Evolutionary conservation across 169 alveolate species (phyloP).

Genomic region (Plasmodium inui): DNA sequence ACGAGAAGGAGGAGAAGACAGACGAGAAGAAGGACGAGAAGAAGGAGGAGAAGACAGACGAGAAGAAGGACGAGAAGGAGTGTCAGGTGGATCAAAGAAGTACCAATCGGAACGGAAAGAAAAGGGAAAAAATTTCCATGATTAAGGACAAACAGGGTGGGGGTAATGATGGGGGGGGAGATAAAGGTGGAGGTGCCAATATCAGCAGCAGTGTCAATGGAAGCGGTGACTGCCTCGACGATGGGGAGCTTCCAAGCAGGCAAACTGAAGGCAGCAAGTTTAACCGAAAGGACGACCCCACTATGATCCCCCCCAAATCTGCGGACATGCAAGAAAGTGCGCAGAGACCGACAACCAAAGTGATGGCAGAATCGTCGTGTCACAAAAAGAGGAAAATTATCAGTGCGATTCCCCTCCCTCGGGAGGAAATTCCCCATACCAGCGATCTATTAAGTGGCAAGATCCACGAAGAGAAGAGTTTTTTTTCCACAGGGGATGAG

Average conservation of each 20-base stretch:
- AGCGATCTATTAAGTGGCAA: not conserved
- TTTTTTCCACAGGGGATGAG: not conserved
- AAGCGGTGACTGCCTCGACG: not conserved
- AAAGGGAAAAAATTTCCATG: not conserved
- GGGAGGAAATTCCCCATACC: not conserved
- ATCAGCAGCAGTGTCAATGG: not conserved
- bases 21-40: not conserved
- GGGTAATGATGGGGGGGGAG: not conserved
- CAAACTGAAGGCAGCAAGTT: not conserved
- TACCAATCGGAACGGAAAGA: not conserved
- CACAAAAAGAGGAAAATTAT: conserved; percentile 10
- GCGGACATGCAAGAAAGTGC: not conserved
- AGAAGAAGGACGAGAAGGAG: not conserved
- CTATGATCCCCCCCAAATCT: not conserved
- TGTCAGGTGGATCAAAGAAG: not conserved
- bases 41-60: too few species aligned
- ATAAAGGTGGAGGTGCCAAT: not conserved
- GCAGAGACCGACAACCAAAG: not conserved
- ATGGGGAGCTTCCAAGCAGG: not conserved
- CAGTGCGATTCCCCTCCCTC: not conserved
- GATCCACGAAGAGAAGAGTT: not conserved
- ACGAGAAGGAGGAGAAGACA: not conserved
- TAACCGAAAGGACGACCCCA: not conserved
- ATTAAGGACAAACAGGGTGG: not conserved
- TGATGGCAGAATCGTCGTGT: conserved; percentile 11